phyloP scores from a whole-genome alignment of 768 basidiomycete species.

The Mrakia gelida region DNA sequence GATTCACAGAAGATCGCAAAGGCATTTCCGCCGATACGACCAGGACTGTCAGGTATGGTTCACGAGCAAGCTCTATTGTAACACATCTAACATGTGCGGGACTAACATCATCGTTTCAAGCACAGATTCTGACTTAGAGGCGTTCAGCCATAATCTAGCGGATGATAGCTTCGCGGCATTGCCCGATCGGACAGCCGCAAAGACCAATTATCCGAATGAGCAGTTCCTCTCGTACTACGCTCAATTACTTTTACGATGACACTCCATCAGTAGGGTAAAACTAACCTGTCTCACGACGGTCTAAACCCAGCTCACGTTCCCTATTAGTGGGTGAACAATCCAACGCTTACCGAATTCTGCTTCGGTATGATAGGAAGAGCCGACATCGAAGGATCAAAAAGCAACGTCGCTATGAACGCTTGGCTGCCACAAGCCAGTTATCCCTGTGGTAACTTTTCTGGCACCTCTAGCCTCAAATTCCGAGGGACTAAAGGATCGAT shows the following conservation, averaged over 20 bases:
- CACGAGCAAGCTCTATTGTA: constrained; percentile 66
- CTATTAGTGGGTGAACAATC: constrained; percentile 77
- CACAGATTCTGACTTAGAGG: constrained; percentile 78
- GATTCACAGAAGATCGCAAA: constrained; percentile 54
- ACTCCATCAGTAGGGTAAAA: constrained; percentile 78
- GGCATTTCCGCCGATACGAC: constrained; percentile 55
- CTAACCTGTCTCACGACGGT: constrained; percentile 80
- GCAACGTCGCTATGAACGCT: constrained; percentile 78
- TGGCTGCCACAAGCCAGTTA: constrained; percentile 77
- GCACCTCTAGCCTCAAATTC: constrained; percentile 76
- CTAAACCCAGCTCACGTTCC: constrained; percentile 78
- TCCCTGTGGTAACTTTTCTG: constrained; percentile 75
- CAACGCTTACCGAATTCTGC: constrained; percentile 75
- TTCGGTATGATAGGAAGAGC: constrained; percentile 77
- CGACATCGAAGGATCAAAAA: constrained; percentile 78
- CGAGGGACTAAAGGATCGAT: constrained; percentile 76
- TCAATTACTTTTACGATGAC: constrained; percentile 71
- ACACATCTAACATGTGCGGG: constrained; percentile 63
- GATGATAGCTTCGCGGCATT: constrained; percentile 75
- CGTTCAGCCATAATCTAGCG: constrained; percentile 80
- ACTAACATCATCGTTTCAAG: constrained; percentile 68
- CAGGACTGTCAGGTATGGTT: constrained; percentile 60
- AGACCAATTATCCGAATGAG: constrained; percentile 79
- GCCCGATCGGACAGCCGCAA: constrained; percentile 72
- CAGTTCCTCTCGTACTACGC: constrained; percentile 79